Base-by-base conservation (phyloP, 305 asterid genomes). In the Rubia balearica region DNA sequence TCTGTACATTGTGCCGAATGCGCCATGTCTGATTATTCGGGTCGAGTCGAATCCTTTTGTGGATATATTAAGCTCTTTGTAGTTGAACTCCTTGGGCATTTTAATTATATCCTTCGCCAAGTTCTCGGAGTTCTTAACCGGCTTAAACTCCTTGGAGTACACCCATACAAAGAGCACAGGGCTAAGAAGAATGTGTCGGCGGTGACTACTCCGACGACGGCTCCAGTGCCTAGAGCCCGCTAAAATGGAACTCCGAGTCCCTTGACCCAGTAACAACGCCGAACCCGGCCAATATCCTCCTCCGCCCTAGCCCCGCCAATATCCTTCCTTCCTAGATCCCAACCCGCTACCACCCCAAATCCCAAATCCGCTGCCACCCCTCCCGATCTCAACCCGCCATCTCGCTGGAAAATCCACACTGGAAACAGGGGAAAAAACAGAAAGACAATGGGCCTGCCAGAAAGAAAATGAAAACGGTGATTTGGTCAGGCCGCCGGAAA, bases 1-100 rank as follows among this genome's bases (percentile, higher is more conserved):
- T 71, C 69, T 83, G 53, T 89, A 94, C 2, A 94, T 97, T 0
- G 89, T 91, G 45, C 99, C 99, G 65, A 86, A 94, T 6, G 99
- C 96, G 12, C 99, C 99, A 48, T 86, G 80, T 3, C 99, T 97
- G 17, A 94, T 85, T 0, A 89, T 51, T 12, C 89, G 74, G 16
- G 61, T 61, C 0, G 95, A 78, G 77, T 83, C 81, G 30, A 94
- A 94, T 21, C 84, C 95, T 76, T 80, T 91, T 0, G 99, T 94
- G 11, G 96, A 96, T 7, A 69, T 14, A 71, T 77, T 89, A 1
- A 94, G 89, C 74, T 87, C 96, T 78, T 85, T 91, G 59, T 91
- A 94, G 84, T 81, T 83, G 71, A 91, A 94, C 70, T 94, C 96
- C 74, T 84, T 94, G 4, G 99, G 99, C 90, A 79, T 91, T 83